A percentile compares a stretch with the other conserved stretches of the same genome.
These are phyloP conservation scores for Thermochaetoides thermophila DNA, from an alignment of 495 filamentous ascomycete genomes.

Conservation along the genomic window DNA sequence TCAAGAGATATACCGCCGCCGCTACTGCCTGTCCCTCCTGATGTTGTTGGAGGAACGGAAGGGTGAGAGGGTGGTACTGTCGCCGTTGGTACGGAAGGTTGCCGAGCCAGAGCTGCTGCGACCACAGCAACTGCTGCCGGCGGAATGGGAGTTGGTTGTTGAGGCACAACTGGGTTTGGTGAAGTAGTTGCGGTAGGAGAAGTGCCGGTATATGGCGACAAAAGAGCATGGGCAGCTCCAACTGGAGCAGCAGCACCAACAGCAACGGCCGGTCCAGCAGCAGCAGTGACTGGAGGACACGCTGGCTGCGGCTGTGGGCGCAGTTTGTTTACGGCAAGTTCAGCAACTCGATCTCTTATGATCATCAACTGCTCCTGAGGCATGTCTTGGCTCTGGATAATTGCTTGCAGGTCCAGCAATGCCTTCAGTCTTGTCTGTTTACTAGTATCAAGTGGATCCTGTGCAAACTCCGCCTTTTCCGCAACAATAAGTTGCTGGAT, in stretches of 20 bases:
- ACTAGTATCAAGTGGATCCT: conserved; percentile 54
- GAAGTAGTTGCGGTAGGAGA: not conserved
- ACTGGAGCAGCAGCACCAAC: not conserved
- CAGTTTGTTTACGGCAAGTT: conserved; percentile 45
- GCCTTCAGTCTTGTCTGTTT: conserved; percentile 69
- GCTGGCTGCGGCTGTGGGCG: conserved; percentile 20
- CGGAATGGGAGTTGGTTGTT: conserved; percentile 13
- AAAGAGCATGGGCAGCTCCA: no score
- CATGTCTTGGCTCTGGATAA: conserved; percentile 65
- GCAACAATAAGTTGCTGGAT: conserved; percentile 58
- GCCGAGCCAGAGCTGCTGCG: conserved; percentile 9
- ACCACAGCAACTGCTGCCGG: conserved; percentile 13
- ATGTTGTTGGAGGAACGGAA: conserved; percentile 13
- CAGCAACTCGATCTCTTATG: conserved; percentile 64
- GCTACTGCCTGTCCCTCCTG: conserved; percentile 12
- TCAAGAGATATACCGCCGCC: conserved; percentile 28
- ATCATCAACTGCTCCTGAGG: conserved; percentile 64
- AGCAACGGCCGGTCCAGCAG: conserved; percentile 3
- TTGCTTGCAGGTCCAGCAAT: conserved; percentile 67
- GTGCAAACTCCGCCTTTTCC: conserved; percentile 55
- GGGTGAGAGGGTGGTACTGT: conserved; percentile 19
- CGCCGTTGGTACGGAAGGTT: conserved; percentile 13
- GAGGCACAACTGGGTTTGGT: conserved; percentile 14
- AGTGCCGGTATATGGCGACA: no score
- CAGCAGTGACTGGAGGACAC: conserved; percentile 20